phyloP scores from a whole-genome alignment of 352 stramenopile genomes.

The Globisporangium ultimum region DNA sequence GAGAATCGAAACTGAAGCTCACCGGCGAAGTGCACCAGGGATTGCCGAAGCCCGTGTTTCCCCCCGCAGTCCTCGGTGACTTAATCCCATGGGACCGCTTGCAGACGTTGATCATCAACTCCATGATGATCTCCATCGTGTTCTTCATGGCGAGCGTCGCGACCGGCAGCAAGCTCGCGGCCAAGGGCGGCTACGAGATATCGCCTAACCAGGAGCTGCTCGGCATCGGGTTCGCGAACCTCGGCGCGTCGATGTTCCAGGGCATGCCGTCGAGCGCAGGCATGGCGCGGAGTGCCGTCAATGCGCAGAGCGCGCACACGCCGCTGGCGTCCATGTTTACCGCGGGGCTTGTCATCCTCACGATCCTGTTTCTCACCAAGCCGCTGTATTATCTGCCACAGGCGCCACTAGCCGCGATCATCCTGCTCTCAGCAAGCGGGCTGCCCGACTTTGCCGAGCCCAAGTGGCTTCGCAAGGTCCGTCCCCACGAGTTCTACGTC shows the following conservation, averaged over 20 bases:
- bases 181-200: conserved; percentile 79
- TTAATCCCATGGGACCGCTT: conserved; percentile 52
- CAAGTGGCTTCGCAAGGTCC: conserved; percentile 72
- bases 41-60: conserved; percentile 46
- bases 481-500: conserved; percentile 59
- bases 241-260: conserved; percentile 86
- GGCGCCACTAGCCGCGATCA: conserved; percentile 82
- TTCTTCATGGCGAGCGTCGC: conserved; percentile 92
- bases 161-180: conserved; percentile 84
- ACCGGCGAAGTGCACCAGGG: conserved; percentile 79
- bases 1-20: conserved; percentile 64
- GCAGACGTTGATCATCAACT: conserved; percentile 60
- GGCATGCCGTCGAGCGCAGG: conserved; percentile 87
- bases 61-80: conserved; percentile 35
- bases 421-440: conserved; percentile 85
- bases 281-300: conserved; percentile 90
- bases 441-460: conserved; percentile 88
- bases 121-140: conserved; percentile 83
- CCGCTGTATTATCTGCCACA: conserved; percentile 90
- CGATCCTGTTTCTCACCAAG: conserved; percentile 84
- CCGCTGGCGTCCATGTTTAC: conserved; percentile 89
- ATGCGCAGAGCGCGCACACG: conserved; percentile 86
- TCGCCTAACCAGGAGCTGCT: conserved; percentile 88
- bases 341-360: conserved; percentile 84
- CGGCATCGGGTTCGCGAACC: conserved; percentile 88